These are phyloP conservation scores for Marasmius sp. DNA, from an alignment of 1,284 basidiomycete genomes.

Conservation along the genomic window DNA sequence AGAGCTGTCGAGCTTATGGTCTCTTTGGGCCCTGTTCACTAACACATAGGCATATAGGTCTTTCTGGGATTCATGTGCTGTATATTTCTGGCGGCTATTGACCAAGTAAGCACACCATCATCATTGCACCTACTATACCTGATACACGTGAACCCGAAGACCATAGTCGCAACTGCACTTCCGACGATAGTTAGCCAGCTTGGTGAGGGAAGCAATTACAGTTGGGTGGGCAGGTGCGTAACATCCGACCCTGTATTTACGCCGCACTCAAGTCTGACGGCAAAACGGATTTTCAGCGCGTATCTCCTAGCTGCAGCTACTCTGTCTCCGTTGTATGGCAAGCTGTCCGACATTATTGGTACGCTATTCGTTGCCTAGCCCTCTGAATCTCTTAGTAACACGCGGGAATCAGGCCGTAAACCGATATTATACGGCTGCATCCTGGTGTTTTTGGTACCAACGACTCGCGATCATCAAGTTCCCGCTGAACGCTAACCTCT, in stretches of 20 bases:
- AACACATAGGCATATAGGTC: constrained; percentile 33
- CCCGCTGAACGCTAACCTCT: neutral
- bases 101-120: constrained; percentile 41
- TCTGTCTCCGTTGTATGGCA: constrained; percentile 73
- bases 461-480: neutral
- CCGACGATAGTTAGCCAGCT: constrained; percentile 74
- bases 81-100: constrained; percentile 58
- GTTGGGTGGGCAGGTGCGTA: constrained; percentile 74
- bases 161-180: constrained; percentile 78
- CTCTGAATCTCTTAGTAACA: neutral
- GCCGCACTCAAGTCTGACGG: neutral
- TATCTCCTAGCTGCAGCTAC: constrained; percentile 75
- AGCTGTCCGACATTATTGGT: constrained; percentile 39
- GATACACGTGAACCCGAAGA: constrained; percentile 36
- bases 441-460: constrained; percentile 61
- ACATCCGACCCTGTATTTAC: neutral
- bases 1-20: constrained; percentile 10
- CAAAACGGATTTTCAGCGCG: constrained; percentile 40
- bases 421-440: constrained; percentile 72
- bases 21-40: neutral
- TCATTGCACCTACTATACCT: neutral
- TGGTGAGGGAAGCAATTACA: constrained; percentile 67
- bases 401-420: constrained; percentile 58
- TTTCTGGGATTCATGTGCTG: constrained; percentile 55
- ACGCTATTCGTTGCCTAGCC: constrained; percentile 26